Evolutionary conservation across 2,329 filamentous ascomycete species (phyloP).

Genomic region (Penicillium decumbens): DNA sequence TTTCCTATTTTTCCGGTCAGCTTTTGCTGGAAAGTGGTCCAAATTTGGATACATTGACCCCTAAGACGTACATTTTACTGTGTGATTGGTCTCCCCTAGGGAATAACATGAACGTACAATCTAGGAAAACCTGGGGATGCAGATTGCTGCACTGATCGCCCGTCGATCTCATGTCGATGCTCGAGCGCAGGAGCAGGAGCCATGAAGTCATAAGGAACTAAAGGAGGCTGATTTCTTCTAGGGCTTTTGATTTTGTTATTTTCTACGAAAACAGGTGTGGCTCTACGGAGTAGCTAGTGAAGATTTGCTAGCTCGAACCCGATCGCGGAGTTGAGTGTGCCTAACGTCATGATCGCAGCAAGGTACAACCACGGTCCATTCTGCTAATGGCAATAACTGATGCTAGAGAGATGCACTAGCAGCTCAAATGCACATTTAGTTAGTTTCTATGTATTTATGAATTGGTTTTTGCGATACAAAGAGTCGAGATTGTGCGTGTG

Average conservation of each 20-base stretch:
- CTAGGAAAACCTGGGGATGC: neutral
- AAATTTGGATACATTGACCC: too few relatives aligned
- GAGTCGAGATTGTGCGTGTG: neutral
- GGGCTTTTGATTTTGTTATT: neutral
- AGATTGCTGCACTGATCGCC: conserved; percentile 2
- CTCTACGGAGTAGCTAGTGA: neutral
- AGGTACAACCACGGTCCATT: neutral
- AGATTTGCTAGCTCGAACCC: neutral
- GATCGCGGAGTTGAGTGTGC: neutral
- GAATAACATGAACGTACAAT: neutral
- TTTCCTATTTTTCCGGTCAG: neutral
- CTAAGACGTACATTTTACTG: too few relatives aligned
- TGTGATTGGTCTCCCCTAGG: neutral
- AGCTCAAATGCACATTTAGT: neutral
- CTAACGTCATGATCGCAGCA: neutral
- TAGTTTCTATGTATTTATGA: too few relatives aligned
- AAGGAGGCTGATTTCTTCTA: neutral
- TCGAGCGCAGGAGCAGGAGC: conserved; percentile 3
- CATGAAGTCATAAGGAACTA: neutral
- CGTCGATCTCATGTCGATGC: conserved; percentile 5
- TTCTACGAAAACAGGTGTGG: neutral
- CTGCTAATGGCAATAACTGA: neutral
- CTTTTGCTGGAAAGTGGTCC: neutral
- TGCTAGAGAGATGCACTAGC: neutral
- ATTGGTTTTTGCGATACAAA: neutral